These are phyloP conservation scores for Haplosporangium sp. DNA, from an alignment of 371 early-diverging fungal genomes.

Conservation along the genomic window DNA sequence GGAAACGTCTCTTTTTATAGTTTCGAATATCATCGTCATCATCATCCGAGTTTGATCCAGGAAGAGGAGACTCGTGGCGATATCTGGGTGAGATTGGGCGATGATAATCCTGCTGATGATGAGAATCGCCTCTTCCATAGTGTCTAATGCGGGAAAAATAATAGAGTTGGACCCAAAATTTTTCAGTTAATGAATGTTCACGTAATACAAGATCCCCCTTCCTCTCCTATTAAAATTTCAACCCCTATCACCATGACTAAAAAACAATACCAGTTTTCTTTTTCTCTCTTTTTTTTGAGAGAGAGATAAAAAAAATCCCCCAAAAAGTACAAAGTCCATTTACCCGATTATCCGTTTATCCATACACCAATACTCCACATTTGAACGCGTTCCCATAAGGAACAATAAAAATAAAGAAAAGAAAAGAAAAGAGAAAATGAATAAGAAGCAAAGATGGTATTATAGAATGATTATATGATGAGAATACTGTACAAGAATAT, in stretches of 20 bases:
- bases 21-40: conserved; percentile 52
- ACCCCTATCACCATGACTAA: background rate
- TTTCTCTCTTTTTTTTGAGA: no score
- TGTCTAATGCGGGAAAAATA: conserved; percentile 12
- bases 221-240: background rate
- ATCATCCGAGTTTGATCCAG: conserved; percentile 52
- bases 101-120: conserved; percentile 19
- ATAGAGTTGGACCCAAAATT: background rate
- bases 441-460: no score
- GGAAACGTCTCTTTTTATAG: conserved; percentile 40
- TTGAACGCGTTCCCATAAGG: no score
- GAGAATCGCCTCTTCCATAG: conserved; percentile 22
- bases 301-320: no score
- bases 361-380: no score
- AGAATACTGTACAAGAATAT: no score
- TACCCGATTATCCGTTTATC: no score
- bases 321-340: no score
- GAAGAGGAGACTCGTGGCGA: conserved; percentile 54
- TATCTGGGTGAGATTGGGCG: conserved; percentile 39
- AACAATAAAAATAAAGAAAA: no score
- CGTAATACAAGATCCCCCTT: background rate
- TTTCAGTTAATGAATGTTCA: background rate
- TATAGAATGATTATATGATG: no score
- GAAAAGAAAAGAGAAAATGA: no score
- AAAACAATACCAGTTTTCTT: no score